Percentiles rank a stretch among this genome's conserved stretches.
Evolutionary conservation across 352 stramenopile species (phyloP).

Genomic region (Phytophthora pseudosyringae): DNA sequence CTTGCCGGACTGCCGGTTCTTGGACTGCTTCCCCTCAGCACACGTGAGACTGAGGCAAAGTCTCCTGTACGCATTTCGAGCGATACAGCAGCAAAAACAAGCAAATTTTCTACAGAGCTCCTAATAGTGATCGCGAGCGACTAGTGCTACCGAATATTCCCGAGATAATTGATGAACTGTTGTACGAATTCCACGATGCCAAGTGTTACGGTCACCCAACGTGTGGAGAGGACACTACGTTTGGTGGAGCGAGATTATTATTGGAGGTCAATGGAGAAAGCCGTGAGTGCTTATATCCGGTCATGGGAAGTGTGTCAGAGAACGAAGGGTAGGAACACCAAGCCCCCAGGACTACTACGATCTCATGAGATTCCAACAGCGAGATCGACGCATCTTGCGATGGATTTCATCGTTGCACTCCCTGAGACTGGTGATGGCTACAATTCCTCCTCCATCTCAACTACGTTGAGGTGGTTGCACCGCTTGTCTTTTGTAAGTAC

Average conservation of each 20-base stretch:
- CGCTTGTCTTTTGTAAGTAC: constrained; percentile 36
- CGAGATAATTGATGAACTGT: constrained; percentile 8
- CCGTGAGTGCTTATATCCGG: constrained; percentile 8
- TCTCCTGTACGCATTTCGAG: background rate
- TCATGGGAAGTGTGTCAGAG: constrained; percentile 23
- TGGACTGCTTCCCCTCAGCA: no score
- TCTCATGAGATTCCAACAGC: no score
- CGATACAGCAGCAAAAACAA: background rate
- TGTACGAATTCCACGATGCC: constrained; percentile 26
- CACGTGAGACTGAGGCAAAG: no score
- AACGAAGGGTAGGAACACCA: constrained; percentile 7
- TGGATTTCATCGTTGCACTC: no score
- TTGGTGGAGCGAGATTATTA: constrained; percentile 11
- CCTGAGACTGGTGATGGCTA: no score
- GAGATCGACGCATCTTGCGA: no score
- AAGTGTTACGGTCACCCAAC: constrained; percentile 15
- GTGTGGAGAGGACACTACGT: constrained; percentile 6
- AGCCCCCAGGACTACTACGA: background rate
- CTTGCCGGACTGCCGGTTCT: no score
- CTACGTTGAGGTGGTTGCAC: constrained; percentile 42
- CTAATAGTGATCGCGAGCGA: constrained; percentile 4
- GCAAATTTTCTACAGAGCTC: constrained; percentile 7
- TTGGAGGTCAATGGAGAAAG: constrained; percentile 8
- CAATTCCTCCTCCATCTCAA: constrained; percentile 41
- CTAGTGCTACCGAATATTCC: constrained; percentile 18